Evolutionary conservation across 2,329 filamentous ascomycete species (phyloP).

Genomic region (Ceratocystis eucalypticola): DNA sequence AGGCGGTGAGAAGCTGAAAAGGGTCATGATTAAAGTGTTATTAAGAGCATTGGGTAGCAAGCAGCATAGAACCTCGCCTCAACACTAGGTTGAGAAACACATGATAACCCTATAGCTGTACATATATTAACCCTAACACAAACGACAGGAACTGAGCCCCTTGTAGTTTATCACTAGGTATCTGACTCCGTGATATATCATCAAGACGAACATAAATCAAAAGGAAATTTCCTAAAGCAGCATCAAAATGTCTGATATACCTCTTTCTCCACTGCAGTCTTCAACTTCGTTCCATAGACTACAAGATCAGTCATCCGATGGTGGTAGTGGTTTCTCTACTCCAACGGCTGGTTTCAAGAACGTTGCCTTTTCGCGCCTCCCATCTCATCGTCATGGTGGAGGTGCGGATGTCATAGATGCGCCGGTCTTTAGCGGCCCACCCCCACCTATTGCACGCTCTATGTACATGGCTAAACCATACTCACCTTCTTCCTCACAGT

Average conservation of each 20-base stretch:
- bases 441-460: conserved; percentile 37
- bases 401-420: conserved; percentile 18
- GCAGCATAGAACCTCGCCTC: too few species aligned
- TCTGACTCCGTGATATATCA: too few species aligned
- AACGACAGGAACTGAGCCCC: too few species aligned
- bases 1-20: too few species aligned
- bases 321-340: neutral
- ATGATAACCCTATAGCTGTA: too few species aligned
- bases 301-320: neutral
- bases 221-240: neutral
- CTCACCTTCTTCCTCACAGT: conserved; percentile 21
- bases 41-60: too few species aligned
- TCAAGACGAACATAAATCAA: too few species aligned
- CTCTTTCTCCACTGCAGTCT: conserved; percentile 9
- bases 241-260: conserved; percentile 14
- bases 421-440: conserved; percentile 35
- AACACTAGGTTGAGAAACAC: too few species aligned
- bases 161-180: too few species aligned
- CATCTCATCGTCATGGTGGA: neutral
- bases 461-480: conserved; percentile 22
- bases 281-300: neutral
- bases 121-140: too few species aligned
- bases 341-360: conserved; percentile 9
- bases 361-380: conserved; percentile 12
- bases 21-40: too few species aligned